These are phyloP conservation scores for Saccharomycopsis sp. DNA, from an alignment of 805 yeast species.

Conservation along the genomic window DNA sequence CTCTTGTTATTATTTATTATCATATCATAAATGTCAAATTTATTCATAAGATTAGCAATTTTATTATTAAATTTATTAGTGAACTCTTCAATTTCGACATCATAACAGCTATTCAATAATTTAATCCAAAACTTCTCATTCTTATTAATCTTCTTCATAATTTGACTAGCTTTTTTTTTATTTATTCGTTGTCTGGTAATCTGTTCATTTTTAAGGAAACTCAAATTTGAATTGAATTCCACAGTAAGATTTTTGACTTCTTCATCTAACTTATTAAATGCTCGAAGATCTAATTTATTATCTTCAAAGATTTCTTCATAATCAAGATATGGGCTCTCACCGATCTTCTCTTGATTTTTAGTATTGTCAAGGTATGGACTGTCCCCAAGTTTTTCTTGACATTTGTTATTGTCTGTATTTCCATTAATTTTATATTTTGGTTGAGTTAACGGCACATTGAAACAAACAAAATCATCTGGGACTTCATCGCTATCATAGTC, in stretches of 20 bases:
- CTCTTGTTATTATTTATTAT: slow-evolving; percentile 8
- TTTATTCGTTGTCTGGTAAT: slow-evolving; percentile 18
- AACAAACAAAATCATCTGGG: slow-evolving; percentile 21
- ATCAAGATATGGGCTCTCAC: slow-evolving; percentile 19
- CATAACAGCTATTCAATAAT: slow-evolving; percentile 6
- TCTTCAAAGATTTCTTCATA: too few species aligned
- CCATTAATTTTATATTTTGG: slow-evolving; percentile 11
- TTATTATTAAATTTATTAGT: slow-evolving; percentile 16
- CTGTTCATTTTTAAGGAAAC: slow-evolving; percentile 16
- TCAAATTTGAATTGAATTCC: slow-evolving; percentile 19
- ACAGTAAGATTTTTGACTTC: slow-evolving; percentile 19
- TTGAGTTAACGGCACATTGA: slow-evolving; percentile 22
- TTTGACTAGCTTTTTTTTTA: slow-evolving; percentile 17
- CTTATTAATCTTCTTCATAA: slow-evolving; percentile 15
- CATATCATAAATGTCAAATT: slow-evolving; percentile 10
- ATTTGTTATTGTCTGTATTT: neutral
- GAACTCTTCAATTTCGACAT: slow-evolving; percentile 12
- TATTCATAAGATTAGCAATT: slow-evolving; percentile 11
- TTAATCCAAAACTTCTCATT: slow-evolving; percentile 21
- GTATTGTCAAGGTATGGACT: neutral
- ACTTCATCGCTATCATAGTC: slow-evolving; percentile 20
- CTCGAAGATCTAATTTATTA: slow-evolving; percentile 13
- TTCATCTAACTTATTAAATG: slow-evolving; percentile 19
- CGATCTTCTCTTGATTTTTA: too few species aligned
- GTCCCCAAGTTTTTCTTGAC: too few species aligned